Base-by-base conservation (phyloP, 352 stramenopile species). In the Phytophthora sp. region DNA sequence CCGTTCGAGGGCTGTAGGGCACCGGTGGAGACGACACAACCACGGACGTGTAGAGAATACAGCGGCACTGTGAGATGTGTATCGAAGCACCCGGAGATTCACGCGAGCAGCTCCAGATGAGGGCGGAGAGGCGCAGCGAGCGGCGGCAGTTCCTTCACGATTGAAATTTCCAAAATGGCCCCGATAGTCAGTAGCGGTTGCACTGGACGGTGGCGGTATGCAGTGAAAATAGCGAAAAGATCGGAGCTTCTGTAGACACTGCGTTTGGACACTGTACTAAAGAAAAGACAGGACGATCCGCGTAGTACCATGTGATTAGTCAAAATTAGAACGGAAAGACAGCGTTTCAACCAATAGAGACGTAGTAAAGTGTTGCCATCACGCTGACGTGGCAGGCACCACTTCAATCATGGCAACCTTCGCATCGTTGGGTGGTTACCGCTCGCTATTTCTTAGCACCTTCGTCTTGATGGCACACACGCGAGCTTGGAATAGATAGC, bases 101-200 rank as follows among this genome's bases (percentile, higher is more conserved):
- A n/a, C 26, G 7, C 20, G n/a, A 21, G 4, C 29, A 47, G 41
- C 57, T 53, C 50, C 33, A 57, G 57, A 50, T 49, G 24, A 42
- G 11, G 41, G 11, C 21, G 33, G 29, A 63, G 33, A 12, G 33
- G 57, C 15, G 27, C 33, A 44, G 20, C 3, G 11, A 21, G 3
- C 33, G 21, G 5, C 42, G 21, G 7, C 62, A 38, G 23, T 42
- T 52, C 27, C 56, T 63, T 12, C 33, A 57, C 47, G 41, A 35
- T 62, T 41, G 35, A 61, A 52, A 18, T 42, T 72, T 42, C 57
- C 54, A 23, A 72, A 67, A 68, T 63, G 57, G 57, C 24, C 47
- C n/a, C 44, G 31, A 31, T 29, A 51, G 24, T 57, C 42, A 66
- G 63, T 39, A n/a, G 33, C 21, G 27, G 55, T 66, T 66, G 36